Percentiles rank a stretch among this genome's conserved stretches.
These are phyloP conservation scores for Macrolepiota dolichaula DNA, from an alignment of 768 basidiomycete genomes.

Conservation along the genomic window DNA sequence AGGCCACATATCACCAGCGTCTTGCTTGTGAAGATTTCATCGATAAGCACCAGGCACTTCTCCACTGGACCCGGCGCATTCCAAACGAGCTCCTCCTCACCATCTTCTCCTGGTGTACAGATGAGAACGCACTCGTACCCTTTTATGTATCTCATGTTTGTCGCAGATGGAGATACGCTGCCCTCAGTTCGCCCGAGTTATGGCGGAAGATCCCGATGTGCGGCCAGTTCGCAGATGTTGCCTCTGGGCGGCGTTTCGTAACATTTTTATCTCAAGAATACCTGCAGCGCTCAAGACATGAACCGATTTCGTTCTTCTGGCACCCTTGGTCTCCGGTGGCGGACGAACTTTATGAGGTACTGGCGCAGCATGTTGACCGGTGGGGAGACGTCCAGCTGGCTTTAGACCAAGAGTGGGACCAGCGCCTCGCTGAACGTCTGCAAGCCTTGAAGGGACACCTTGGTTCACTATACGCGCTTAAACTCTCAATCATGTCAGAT, in stretches of 20 bases:
- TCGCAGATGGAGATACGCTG: conserved; percentile 33
- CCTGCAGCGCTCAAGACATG: background rate
- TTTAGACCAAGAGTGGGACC: background rate
- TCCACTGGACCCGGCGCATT: conserved; percentile 3
- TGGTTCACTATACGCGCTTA: background rate
- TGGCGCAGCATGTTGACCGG: background rate
- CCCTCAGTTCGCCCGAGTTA: conserved; percentile 30
- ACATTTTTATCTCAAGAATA: background rate
- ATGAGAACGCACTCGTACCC: background rate
- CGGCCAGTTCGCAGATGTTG: background rate
- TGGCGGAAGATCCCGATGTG: conserved; percentile 32
- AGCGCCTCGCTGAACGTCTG: background rate
- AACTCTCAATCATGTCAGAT: background rate
- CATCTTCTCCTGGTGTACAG: conserved; percentile 5
- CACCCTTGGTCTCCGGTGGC: background rate
- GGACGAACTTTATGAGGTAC: background rate
- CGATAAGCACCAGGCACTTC: background rate
- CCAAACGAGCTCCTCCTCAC: background rate
- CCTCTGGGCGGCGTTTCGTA: background rate
- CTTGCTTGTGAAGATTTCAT: background rate
- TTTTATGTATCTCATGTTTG: conserved; percentile 37
- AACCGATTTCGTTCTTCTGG: background rate
- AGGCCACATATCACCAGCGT: background rate
- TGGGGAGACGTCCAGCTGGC: background rate
- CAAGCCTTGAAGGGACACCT: background rate